Evolutionary conservation across 768 basidiomycete species (phyloP).

Genomic region (Kwoniella botswanensis): DNA sequence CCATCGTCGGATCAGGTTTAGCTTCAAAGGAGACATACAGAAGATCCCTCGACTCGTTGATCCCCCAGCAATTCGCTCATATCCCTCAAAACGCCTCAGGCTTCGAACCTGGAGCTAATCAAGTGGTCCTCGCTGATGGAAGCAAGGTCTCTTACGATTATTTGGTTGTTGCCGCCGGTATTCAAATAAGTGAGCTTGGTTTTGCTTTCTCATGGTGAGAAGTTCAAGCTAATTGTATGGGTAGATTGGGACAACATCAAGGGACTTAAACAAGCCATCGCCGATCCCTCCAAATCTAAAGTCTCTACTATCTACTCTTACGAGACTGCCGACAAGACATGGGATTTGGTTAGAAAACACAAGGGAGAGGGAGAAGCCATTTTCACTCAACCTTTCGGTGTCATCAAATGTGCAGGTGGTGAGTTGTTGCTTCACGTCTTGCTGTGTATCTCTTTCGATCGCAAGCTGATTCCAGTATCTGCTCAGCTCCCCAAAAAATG

Average conservation of each 20-base stretch:
- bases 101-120: slow-evolving; percentile 77
- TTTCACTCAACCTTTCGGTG: slow-evolving; percentile 91
- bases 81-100: slow-evolving; percentile 72
- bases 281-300: slow-evolving; percentile 70
- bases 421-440: slow-evolving; percentile 10
- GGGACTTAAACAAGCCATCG: slow-evolving; percentile 71
- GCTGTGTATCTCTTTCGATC: background rate
- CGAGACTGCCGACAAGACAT: slow-evolving; percentile 85
- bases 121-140: slow-evolving; percentile 73
- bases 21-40: slow-evolving; percentile 68
- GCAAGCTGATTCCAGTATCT: background rate
- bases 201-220: background rate
- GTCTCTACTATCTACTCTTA: slow-evolving; percentile 94
- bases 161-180: slow-evolving; percentile 84
- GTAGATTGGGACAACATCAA: slow-evolving; percentile 76
- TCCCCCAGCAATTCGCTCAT: slow-evolving; percentile 75
- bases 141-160: slow-evolving; percentile 77
- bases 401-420: slow-evolving; percentile 82
- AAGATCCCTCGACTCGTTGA: slow-evolving; percentile 69
- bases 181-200: slow-evolving; percentile 68
- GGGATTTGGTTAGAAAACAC: slow-evolving; percentile 77
- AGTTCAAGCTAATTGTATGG: background rate
- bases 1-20: slow-evolving; percentile 88
- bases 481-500: slow-evolving; percentile 49
- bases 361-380: slow-evolving; percentile 76